A percentile compares a stretch with the other conserved stretches of the same genome.
phyloP scores from a whole-genome alignment of 495 filamentous ascomycete species.

The Podospora pseudocomata region DNA sequence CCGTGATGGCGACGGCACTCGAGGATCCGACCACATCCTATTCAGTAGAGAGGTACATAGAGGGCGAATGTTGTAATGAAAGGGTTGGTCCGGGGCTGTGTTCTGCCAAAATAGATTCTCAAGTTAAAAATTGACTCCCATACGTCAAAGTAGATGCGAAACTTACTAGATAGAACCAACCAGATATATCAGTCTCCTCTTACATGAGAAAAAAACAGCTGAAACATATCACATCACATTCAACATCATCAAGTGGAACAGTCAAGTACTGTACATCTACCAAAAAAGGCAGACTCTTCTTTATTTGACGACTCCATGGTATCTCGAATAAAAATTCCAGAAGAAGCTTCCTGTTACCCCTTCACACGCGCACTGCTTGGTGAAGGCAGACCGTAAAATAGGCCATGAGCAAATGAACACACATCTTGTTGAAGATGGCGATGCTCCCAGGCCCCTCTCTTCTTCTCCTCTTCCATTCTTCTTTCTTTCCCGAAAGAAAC shows the following conservation, averaged over 20 bases:
- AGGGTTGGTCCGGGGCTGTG: no score
- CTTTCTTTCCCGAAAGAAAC: slow-evolving; percentile 6
- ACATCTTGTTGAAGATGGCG: slow-evolving; percentile 30
- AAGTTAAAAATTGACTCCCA: no score
- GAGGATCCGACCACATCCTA: no score
- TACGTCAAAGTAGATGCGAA: no score
- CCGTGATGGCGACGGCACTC: no score
- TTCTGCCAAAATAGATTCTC: no score
- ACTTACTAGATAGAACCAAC: no score
- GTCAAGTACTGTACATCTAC: background rate
- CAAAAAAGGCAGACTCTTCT: background rate
- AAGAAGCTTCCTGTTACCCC: slow-evolving; percentile 11
- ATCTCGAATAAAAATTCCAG: slow-evolving; percentile 1
- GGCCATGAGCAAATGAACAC: slow-evolving; percentile 15
- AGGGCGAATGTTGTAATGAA: no score
- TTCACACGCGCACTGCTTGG: slow-evolving; percentile 24
- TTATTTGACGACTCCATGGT: slow-evolving; percentile 4
- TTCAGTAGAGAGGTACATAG: no score
- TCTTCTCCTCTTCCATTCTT: background rate
- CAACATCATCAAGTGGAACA: background rate
- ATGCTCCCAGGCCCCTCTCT: slow-evolving; percentile 6
- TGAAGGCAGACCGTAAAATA: slow-evolving; percentile 21
- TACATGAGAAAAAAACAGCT: no score
- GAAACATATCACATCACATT: background rate
- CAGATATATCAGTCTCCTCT: no score